phyloP scores from a whole-genome alignment of 2,329 filamentous ascomycete species.

The Ophiocordyceps unilateralis region DNA sequence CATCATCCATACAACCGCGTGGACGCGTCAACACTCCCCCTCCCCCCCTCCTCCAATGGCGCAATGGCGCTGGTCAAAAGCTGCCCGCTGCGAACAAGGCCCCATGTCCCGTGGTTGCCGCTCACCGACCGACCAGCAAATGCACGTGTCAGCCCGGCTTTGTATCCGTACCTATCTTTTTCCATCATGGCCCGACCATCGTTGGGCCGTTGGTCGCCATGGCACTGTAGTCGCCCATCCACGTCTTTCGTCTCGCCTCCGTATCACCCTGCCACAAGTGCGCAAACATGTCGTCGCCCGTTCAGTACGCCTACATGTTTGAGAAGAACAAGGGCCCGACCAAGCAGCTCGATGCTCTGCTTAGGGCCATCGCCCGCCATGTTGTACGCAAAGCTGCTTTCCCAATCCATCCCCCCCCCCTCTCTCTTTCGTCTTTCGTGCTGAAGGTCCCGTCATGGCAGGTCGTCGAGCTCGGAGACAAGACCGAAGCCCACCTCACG shows the following conservation, averaged over 20 bases:
- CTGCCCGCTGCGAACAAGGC: too few relatives aligned
- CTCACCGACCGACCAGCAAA: too few relatives aligned
- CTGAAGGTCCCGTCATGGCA: too few relatives aligned
- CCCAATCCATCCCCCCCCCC: not conserved
- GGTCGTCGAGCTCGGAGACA: slow-evolving; percentile 42
- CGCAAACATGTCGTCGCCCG: slow-evolving; percentile 8
- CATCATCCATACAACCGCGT: not conserved
- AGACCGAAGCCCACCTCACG: slow-evolving; percentile 32
- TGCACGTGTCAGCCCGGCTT: too few relatives aligned
- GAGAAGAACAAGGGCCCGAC: slow-evolving; percentile 50
- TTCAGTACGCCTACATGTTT: slow-evolving; percentile 50
- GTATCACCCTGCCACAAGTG: not conserved
- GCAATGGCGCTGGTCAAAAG: too few relatives aligned
- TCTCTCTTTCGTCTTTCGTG: too few relatives aligned
- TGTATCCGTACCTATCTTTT: too few relatives aligned
- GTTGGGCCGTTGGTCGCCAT: too few relatives aligned
- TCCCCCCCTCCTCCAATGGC: too few relatives aligned
- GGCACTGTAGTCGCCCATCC: too few relatives aligned
- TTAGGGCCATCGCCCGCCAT: slow-evolving; percentile 49
- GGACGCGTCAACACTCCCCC: not conserved
- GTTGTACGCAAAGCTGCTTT: slow-evolving; percentile 51
- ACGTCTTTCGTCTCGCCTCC: not conserved
- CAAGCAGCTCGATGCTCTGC: slow-evolving; percentile 46
- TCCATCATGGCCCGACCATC: too few relatives aligned
- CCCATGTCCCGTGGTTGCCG: too few relatives aligned